Evolutionary conservation across 257 asterid genomes (phyloP), one percentile per base, ranked within the genome.

Genomic region (Eustoma russellianum): DNA sequence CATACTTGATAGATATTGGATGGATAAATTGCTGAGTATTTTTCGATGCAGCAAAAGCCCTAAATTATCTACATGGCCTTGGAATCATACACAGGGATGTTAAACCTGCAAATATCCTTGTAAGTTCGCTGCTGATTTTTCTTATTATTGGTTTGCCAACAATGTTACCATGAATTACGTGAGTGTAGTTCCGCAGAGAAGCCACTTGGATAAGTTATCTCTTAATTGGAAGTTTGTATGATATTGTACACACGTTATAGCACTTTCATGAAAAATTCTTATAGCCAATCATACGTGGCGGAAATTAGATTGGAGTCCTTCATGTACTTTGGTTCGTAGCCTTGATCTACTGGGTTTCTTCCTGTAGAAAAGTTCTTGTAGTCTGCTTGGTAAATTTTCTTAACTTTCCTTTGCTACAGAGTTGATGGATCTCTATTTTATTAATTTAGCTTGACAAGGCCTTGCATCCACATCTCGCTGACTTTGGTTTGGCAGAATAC

Each of bases 21-120:
- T 50, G 17, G 7, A 73, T 35, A 75, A 52, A 17, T 11, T 65
- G 35, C 40, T 68, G 60, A 24, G 66, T 57, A 55, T 69, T 72
- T 75, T 67, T 61, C 38, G 72, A 72, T 84, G 72, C 97, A 91
- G 98, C 97, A 53, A 79, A 82, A 60, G 73, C 96, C 67, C 73
- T 91, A 77, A 77, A 71, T 53, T 87, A 84, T 77, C 88, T 87
- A 64, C 97, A 87, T 77, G 77, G 65, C 72, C 93, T 91, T 65
- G 97, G 97, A 74, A 79, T 91, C 70, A 81, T 91, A 55, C 98
- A 91, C 66, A 82, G 98, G 75, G 98, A 91, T 79, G 93, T 91
- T 68, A 91, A 91, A 80, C 98, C 98, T 16, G 83, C 94, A 74
- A 91, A 91, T 75, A 79, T 91, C 74, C 98, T 91, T 55, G 98